Evolutionary conservation across 164 flowering plant species (phyloP), one percentile per base, ranked within the genome.

Genomic region (Berberis thunbergii): DNA sequence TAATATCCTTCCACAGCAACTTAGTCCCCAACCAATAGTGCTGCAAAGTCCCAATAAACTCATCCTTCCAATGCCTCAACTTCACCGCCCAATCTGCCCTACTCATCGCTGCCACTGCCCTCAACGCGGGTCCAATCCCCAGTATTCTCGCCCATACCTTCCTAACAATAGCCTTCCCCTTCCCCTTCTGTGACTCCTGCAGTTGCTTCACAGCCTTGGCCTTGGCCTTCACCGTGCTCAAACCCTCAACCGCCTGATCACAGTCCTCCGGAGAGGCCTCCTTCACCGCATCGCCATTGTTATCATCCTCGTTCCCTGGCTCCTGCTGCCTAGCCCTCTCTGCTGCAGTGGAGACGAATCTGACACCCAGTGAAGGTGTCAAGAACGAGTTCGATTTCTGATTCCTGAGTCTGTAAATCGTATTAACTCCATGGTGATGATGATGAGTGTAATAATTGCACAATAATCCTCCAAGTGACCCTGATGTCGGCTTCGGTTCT

Each of bases 191-290:
- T 8, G 91, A 75, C 44, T 88, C 91, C 62, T 77, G 90, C 68
- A 81, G 43, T 74, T 74, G 77, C 67, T 85, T 86, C 1, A 40
- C 41, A 4, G 91, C 86, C 67, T 81, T 91, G 0, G 85, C 98
- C 78, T 84, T 86, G 58, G 96, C 97, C 76, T 84, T 90, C 43
- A 72, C 87, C 2, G 77, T 64, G 69, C 80, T 90, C 74, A 94
- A 71, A 54, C 87, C 96, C 76, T 82, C 92, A 59, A 94, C 92
- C 13, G 97, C 97, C 70, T 84, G 85, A 74, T 90, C 98, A 69
- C 98, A 90, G 57, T 90, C 97, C 72, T 94, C 95, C 12, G 98
- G 86, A 7, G 97, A 94, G 39, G 97, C 76, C 67, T 94, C 91
- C 67, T 90, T 88, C 61, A 79, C 84, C 67, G 80, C 81, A 60